A percentile compares a stretch with the other conserved stretches of the same genome.
phyloP scores from a whole-genome alignment of 2,329 filamentous ascomycete species.

The Fusarium phyllophilum region DNA sequence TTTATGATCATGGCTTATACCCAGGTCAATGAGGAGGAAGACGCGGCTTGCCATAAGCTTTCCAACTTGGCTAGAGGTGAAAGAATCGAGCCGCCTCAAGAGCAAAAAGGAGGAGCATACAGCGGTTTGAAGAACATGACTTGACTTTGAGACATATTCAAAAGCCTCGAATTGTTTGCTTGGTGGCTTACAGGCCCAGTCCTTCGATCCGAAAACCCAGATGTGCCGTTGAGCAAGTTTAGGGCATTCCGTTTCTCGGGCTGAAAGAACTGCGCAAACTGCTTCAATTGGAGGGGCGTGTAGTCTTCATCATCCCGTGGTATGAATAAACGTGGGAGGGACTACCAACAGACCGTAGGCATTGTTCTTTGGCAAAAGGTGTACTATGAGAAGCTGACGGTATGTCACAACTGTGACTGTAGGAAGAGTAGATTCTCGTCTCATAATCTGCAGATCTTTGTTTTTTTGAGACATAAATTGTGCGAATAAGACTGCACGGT shows the following conservation, averaged over 20 bases:
- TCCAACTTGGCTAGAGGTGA: background rate
- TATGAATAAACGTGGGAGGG: slow-evolving; percentile 13
- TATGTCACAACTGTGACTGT: background rate
- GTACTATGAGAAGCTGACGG: background rate
- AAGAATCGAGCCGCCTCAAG: background rate
- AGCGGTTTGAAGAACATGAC: background rate
- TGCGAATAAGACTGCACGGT: background rate
- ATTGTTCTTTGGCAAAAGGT: slow-evolving; percentile 12
- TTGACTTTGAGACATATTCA: background rate
- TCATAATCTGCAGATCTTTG: background rate
- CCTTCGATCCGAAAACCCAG: background rate
- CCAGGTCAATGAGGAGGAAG: background rate
- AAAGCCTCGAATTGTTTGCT: slow-evolving; percentile 2
- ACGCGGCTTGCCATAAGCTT: background rate
- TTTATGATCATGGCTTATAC: background rate
- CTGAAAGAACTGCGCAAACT: background rate
- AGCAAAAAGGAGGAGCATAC: background rate
- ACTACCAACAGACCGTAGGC: background rate
- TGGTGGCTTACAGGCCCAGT: background rate
- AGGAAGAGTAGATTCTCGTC: background rate
- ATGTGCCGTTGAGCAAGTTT: slow-evolving; percentile 4
- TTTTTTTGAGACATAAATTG: background rate
- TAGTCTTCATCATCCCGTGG: background rate
- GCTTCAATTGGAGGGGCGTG: slow-evolving; percentile 13
- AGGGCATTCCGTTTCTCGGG: background rate